phyloP scores from a whole-genome alignment of 192 early-diverging fungal genomes.

The Mortierella alpina region DNA sequence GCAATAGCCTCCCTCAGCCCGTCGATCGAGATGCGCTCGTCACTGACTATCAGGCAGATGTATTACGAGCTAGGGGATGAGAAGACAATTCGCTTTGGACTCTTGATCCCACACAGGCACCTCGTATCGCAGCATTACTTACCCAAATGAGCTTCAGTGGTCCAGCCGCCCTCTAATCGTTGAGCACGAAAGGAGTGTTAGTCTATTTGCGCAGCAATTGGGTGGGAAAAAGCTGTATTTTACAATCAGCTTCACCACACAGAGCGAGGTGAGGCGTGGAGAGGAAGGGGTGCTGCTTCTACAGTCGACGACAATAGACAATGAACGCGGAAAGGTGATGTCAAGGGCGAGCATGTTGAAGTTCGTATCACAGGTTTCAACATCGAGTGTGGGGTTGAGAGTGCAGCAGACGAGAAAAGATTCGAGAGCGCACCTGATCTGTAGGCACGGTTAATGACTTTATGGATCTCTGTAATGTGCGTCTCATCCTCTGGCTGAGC shows the following conservation, averaged over 20 bases:
- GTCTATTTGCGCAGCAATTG: no score
- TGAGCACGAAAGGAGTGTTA: no score
- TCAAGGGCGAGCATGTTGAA: no score
- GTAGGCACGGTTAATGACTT: conserved; percentile 60
- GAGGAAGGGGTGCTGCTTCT: no score
- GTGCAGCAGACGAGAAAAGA: background rate
- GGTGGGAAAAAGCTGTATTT: no score
- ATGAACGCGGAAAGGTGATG: no score
- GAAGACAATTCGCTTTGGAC: background rate
- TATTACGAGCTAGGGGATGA: background rate
- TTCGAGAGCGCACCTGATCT: conserved; percentile 46
- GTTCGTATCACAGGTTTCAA: background rate
- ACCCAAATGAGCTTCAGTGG: conserved; percentile 57
- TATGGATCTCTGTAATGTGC: conserved; percentile 20
- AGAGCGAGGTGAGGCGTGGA: no score
- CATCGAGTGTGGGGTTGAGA: background rate
- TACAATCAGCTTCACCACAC: no score
- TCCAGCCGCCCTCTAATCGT: conserved; percentile 65
- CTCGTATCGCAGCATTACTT: background rate
- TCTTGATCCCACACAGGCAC: no score
- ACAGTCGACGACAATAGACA: no score
- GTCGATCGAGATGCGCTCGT: conserved; percentile 51
- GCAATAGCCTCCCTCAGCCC: conserved; percentile 40
- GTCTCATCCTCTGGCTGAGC: conserved; percentile 25
- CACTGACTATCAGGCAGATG: conserved; percentile 32